Evolutionary conservation across 1,284 basidiomycete genomes (phyloP).

Genomic region (Inonotus obliquus): DNA sequence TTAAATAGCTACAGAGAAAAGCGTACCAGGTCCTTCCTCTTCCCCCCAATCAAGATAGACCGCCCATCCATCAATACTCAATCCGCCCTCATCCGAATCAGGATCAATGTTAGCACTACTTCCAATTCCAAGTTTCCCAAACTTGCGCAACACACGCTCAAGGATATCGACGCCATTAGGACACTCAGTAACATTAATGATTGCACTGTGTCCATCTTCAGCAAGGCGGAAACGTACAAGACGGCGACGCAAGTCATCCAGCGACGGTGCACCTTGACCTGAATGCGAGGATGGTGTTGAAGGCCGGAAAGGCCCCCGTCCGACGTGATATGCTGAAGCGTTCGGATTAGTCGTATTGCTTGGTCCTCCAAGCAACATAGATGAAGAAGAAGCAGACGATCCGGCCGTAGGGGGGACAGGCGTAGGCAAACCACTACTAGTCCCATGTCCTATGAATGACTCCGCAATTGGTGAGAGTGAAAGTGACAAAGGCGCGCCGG

Average conservation of each 20-base stretch:
- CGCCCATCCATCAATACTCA: conserved; percentile 86
- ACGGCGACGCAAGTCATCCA: conserved; percentile 77
- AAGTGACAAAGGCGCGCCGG: conserved; percentile 18
- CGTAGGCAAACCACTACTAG: conserved; percentile 19
- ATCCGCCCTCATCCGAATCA: conserved; percentile 56
- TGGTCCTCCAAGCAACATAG: neutral
- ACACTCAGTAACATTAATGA: conserved; percentile 78
- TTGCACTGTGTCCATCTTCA: conserved; percentile 70
- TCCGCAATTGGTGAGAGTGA: conserved; percentile 69
- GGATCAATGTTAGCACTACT: conserved; percentile 48
- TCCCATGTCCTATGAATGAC: conserved; percentile 36
- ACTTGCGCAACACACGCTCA: conserved; percentile 84
- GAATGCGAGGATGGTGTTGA: conserved; percentile 33
- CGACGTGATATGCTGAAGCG: conserved; percentile 41
- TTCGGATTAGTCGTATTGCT: conserved; percentile 2
- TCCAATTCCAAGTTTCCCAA: conserved; percentile 56
- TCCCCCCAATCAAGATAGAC: conserved; percentile 64
- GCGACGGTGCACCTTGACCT: conserved; percentile 38
- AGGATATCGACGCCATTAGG: conserved; percentile 79
- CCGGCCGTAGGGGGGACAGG: conserved; percentile 8
- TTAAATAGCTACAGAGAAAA: neutral
- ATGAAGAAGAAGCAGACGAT: conserved; percentile 2
- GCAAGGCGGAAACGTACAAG: conserved; percentile 83
- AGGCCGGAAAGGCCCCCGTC: conserved; percentile 47
- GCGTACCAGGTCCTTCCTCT: conserved; percentile 52